Conservation (phyloP, 139 green algal genomes). For the Diplosphaera chodatii region DNA sequence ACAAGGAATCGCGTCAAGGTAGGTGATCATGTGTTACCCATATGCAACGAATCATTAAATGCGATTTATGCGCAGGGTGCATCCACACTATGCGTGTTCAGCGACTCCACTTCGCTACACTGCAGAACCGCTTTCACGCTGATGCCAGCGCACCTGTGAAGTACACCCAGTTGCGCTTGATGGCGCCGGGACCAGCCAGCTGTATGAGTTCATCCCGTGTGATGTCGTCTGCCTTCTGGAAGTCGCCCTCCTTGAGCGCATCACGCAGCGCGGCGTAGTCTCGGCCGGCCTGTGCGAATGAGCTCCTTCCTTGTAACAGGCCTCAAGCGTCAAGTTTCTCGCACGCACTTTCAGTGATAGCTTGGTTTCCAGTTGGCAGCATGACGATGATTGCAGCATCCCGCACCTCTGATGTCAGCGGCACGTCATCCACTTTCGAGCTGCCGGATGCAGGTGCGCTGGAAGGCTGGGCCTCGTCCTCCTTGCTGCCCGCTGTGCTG, state of each 20-base stretch:
- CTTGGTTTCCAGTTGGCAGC: too few species aligned
- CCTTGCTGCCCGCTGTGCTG: neutral
- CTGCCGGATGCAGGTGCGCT: neutral
- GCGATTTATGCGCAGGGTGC: too few species aligned
- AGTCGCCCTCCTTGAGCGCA: conserved; percentile 72
- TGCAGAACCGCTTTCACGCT: too few species aligned
- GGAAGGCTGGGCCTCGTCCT: neutral
- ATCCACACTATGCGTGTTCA: too few species aligned
- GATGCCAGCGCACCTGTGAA: conserved; percentile 66
- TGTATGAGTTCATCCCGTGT: conserved; percentile 82
- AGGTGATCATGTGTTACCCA: too few species aligned
- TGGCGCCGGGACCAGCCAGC: conserved; percentile 77
- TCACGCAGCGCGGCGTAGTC: conserved; percentile 81
- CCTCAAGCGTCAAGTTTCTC: too few species aligned
- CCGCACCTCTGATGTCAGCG: conserved; percentile 44
- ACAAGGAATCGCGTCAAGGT: too few species aligned
- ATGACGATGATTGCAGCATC: too few species aligned
- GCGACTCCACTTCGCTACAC: too few species aligned
- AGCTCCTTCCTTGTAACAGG: too few species aligned
- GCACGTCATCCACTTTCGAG: conserved; percentile 36
- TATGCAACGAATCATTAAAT: too few species aligned
- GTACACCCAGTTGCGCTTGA: conserved; percentile 84
- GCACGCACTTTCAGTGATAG: too few species aligned
- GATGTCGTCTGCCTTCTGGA: conserved; percentile 87
- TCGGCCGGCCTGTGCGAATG: conserved; percentile 54